Evolutionary conservation across 1,284 basidiomycete genomes (phyloP).

Genomic region (Fomitopsis palustris): DNA sequence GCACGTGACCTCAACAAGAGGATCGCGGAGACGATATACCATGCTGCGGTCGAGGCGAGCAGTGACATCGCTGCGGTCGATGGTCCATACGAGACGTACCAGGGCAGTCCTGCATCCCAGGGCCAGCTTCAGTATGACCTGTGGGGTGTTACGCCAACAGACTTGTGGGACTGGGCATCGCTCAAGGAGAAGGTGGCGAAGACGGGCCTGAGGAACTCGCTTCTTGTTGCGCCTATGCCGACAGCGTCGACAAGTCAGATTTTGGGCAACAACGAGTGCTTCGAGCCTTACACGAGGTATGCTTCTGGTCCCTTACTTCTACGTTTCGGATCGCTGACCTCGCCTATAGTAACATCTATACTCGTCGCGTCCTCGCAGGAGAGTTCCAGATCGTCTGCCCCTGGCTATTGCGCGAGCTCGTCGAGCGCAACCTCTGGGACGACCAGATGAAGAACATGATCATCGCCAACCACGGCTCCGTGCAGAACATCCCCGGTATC

Average conservation of each 20-base stretch:
- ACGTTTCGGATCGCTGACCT: slow-evolving; percentile 10
- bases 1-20: slow-evolving; percentile 90
- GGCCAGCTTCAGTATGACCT: slow-evolving; percentile 95
- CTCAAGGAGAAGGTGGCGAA: slow-evolving; percentile 89
- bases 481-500: slow-evolving; percentile 87
- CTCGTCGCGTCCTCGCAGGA: slow-evolving; percentile 97
- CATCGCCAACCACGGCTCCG: slow-evolving; percentile 95
- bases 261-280: slow-evolving; percentile 98
- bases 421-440: slow-evolving; percentile 94
- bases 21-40: slow-evolving; percentile 99
- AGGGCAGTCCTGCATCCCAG: slow-evolving; percentile 86
- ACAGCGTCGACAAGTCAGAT: slow-evolving; percentile 99
- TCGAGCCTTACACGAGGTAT: slow-evolving; percentile 92
- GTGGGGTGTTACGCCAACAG: slow-evolving; percentile 92
- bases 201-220: slow-evolving; percentile 89
- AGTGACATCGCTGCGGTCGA: slow-evolving; percentile 82
- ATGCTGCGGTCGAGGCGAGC: slow-evolving; percentile 91
- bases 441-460: slow-evolving; percentile 99
- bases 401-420: slow-evolving; percentile 96
- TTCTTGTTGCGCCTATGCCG: slow-evolving; percentile 97
- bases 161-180: slow-evolving; percentile 92
- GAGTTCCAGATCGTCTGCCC: slow-evolving; percentile 99
- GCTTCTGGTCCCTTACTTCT: slow-evolving; percentile 12
- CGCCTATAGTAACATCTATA: slow-evolving; percentile 87
- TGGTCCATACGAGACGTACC: slow-evolving; percentile 90